These are phyloP conservation scores for Pseudogymnoascus sp. DNA, from an alignment of 2,329 filamentous ascomycete species.

Conservation along the genomic window DNA sequence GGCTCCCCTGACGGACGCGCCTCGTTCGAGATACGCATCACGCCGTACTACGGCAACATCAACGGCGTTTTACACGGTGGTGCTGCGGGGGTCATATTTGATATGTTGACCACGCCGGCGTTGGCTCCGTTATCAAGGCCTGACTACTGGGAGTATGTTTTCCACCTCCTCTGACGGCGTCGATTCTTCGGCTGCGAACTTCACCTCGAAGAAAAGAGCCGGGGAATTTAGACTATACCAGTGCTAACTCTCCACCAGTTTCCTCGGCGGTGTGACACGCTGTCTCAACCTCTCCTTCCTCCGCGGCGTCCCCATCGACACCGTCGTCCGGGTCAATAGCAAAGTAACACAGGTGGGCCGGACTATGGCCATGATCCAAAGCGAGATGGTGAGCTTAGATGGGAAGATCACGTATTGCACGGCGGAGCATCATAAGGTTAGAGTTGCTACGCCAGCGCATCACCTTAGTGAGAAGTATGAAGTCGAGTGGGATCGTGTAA, in stretches of 20 bases:
- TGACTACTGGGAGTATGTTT: conserved; percentile 39
- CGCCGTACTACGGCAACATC: conserved; percentile 37
- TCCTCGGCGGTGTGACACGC: conserved; percentile 42
- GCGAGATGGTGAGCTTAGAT: conserved; percentile 40
- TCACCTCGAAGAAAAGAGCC: not conserved
- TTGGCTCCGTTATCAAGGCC: conserved; percentile 39
- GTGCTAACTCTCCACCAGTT: conserved; percentile 21
- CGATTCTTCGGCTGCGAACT: not conserved
- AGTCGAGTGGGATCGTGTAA: conserved; percentile 37
- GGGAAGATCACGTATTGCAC: conserved; percentile 40
- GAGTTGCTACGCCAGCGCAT: conserved; percentile 32
- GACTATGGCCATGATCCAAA: conserved; percentile 44
- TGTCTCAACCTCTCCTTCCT: conserved; percentile 43
- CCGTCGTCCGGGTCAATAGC: conserved; percentile 34
- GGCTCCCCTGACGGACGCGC: conserved; percentile 27
- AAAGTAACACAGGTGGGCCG: conserved; percentile 38
- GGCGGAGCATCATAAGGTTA: conserved; percentile 45
- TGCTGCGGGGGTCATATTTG: conserved; percentile 44
- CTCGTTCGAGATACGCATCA: conserved; percentile 37
- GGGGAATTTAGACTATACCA: not conserved
- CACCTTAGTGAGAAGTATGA: conserved; percentile 28
- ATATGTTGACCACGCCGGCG: conserved; percentile 44
- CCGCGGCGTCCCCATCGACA: conserved; percentile 38
- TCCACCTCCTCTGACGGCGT: not conserved
- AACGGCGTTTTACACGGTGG: conserved; percentile 44